Evolutionary conservation across 140 eudicot species (phyloP), one percentile per base, ranked within the genome.

Genomic region (Bidens hawaiensis): DNA sequence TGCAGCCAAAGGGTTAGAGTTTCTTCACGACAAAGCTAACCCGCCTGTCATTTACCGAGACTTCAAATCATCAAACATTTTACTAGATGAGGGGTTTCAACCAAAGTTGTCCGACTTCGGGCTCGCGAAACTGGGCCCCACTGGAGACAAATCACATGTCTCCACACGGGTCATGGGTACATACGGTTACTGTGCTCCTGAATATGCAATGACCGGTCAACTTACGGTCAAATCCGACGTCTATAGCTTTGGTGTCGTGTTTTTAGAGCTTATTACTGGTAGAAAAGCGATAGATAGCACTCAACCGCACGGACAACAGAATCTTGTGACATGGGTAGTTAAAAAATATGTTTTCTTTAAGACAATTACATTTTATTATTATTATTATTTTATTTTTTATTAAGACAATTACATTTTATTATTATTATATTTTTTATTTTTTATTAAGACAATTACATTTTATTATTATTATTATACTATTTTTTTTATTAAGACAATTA

Each of bases 141-240:
- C 97, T 0, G 97, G 97, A 47, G 97, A 89, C 82, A 80, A 89
- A 71, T 85, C 97, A 0, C 97, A 89, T 76, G 97, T 89, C 3
- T 89, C 97, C 49, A 89, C 97, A 2, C 67, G 97, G 77, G 97
- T 89, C 22, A 89, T 89, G 97, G 97, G 97, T 30, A 89, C 97
- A 56, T 88, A 85, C 49, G 96, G 96, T 33, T 88, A 88, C 52
- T 88, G 96, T 78, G 96, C 96, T 46, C 96, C 96, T 4, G 96
- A 88, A 78, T 88, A 88, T 72, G 96, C 96, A 65, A 88, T 88
- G 96, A 88, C 96, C 0, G 97, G 97, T 8, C 97, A 89, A 40
- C 65, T 89, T 64, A 89, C 97, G 0, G 97, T 85, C 3, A 89
- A 89, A 49, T 89, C 97, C 6, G 97, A 89, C 62, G 97, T 89